These are phyloP conservation scores for Lasiosphaeria ovina DNA, from an alignment of 495 filamentous ascomycete species.

Conservation along the genomic window DNA sequence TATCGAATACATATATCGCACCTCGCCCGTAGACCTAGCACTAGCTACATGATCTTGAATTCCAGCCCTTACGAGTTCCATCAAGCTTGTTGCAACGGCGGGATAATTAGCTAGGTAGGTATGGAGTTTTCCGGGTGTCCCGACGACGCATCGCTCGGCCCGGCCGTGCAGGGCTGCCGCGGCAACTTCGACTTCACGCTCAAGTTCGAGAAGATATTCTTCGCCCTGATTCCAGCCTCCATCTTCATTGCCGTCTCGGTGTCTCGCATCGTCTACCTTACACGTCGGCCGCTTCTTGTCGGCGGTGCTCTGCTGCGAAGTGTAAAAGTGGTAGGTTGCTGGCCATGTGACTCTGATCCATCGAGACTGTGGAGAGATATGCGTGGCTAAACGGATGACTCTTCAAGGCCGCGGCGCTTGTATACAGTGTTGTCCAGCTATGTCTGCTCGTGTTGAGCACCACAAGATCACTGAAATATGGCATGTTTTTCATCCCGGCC, in stretches of 20 bases:
- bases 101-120: no score
- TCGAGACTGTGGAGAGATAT: no score
- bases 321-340: slow-evolving; percentile 35
- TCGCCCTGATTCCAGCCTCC: slow-evolving; percentile 41
- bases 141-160: slow-evolving; percentile 23
- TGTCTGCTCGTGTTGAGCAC: slow-evolving; percentile 30
- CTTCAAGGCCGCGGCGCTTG: slow-evolving; percentile 7
- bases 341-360: no score
- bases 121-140: slow-evolving; percentile 27
- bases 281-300: slow-evolving; percentile 35
- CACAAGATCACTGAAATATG: slow-evolving; percentile 13
- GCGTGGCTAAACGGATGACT: slow-evolving; percentile 1
- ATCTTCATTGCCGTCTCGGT: slow-evolving; percentile 41
- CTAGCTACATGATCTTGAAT: no score
- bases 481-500: slow-evolving; percentile 27
- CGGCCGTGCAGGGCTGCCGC: slow-evolving; percentile 24
- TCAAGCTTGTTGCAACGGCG: no score
- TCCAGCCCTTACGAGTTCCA: no score
- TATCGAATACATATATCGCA: no score
- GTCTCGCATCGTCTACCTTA: slow-evolving; percentile 33
- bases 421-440: slow-evolving; percentile 23
- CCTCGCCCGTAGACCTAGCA: no score
- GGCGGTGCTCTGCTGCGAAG: slow-evolving; percentile 33
- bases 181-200: slow-evolving; percentile 48
- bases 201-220: slow-evolving; percentile 46